A percentile compares a stretch with the other conserved stretches of the same genome.
Evolutionary conservation across 345 rosid genomes (phyloP).

Genomic region (Nasturtium officinale): DNA sequence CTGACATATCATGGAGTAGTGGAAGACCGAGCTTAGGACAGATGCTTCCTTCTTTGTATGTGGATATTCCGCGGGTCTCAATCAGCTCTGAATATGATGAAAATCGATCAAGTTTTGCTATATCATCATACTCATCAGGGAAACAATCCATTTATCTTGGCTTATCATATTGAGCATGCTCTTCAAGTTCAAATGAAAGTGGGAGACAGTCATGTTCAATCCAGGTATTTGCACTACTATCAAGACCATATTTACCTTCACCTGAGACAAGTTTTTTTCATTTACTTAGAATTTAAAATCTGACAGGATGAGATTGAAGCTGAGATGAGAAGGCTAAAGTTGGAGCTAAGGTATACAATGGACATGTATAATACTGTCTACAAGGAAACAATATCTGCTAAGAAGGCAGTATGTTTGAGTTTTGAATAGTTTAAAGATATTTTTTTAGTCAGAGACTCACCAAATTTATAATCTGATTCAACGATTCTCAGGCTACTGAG

Average conservation of each 20-base stretch:
- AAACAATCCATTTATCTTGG: slow-evolving; percentile 49
- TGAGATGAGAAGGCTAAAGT: slow-evolving; percentile 77
- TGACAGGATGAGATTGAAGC: slow-evolving; percentile 77
- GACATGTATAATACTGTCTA: slow-evolving; percentile 75
- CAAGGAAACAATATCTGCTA: slow-evolving; percentile 75
- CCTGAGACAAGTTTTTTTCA: background rate
- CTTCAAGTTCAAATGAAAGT: slow-evolving; percentile 48
- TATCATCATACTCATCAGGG: slow-evolving; percentile 48
- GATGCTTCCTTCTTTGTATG: slow-evolving; percentile 42
- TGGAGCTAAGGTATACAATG: slow-evolving; percentile 75
- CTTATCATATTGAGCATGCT: slow-evolving; percentile 48
- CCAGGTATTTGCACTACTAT: slow-evolving; percentile 37
- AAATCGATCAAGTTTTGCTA: slow-evolving; percentile 49
- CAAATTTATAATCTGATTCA: background rate
- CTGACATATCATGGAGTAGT: slow-evolving; percentile 78
- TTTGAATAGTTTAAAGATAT: background rate
- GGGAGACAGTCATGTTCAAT: slow-evolving; percentile 50
- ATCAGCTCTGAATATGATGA: slow-evolving; percentile 52
- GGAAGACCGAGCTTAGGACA: slow-evolving; percentile 59
- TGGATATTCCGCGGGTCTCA: slow-evolving; percentile 51
- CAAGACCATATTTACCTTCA: background rate
- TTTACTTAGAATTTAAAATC: background rate
- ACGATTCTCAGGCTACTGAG: slow-evolving; percentile 54
- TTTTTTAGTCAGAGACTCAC: background rate
- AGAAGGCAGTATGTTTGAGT: slow-evolving; percentile 50